phyloP scores from a whole-genome alignment of 257 asterid genomes.

The Solanum pennellii region DNA sequence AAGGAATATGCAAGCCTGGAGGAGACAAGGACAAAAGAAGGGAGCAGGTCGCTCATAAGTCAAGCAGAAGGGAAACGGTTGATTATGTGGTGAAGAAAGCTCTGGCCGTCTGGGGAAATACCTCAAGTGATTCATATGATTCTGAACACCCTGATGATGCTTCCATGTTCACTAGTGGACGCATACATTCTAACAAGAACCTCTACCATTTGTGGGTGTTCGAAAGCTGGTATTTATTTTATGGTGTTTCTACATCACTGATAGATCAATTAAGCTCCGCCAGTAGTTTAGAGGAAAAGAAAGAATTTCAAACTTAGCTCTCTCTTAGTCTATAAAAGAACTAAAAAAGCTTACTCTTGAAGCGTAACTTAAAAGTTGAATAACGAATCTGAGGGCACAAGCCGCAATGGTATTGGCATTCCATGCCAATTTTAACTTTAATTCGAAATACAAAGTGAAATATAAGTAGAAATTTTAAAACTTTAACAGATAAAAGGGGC shows the following conservation, averaged over 20 bases:
- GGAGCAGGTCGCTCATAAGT: too few species aligned
- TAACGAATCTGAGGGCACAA: not conserved
- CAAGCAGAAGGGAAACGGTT: too few species aligned
- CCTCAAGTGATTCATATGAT: too few species aligned
- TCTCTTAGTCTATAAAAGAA: not conserved
- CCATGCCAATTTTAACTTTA: not conserved
- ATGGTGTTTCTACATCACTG: not conserved
- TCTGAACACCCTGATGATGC: too few species aligned
- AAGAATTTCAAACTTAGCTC: not conserved
- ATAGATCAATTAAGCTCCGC: not conserved
- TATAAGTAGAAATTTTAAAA: not conserved
- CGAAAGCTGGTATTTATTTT: not conserved
- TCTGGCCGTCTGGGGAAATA: too few species aligned
- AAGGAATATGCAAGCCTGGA: too few species aligned
- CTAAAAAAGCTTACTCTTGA: not conserved
- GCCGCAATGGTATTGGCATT: not conserved
- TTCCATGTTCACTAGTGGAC: too few species aligned
- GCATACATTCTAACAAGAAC: not conserved
- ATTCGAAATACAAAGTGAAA: not conserved
- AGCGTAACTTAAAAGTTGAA: not conserved
- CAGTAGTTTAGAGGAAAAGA: not conserved
- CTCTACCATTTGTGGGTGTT: not conserved
- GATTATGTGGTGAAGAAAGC: too few species aligned
- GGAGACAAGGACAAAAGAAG: too few species aligned
- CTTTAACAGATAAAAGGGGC: not conserved